These are phyloP conservation scores for Mrakiaceae sp. DNA, from an alignment of 1,284 basidiomycete species.

Conservation along the genomic window DNA sequence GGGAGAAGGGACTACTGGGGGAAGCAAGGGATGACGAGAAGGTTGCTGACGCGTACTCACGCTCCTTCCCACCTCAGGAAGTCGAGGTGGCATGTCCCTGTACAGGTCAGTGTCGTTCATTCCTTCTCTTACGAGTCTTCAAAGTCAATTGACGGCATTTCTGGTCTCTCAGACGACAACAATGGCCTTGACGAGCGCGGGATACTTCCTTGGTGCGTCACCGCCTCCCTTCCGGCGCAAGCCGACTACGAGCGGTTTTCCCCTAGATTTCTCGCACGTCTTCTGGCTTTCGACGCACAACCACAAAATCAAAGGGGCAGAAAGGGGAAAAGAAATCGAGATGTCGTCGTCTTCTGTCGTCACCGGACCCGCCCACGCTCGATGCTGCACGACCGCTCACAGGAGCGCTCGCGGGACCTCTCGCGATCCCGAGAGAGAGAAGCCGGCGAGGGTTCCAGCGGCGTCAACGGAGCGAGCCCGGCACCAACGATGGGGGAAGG, in stretches of 20 bases:
- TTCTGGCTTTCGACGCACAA: not conserved
- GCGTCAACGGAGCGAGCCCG: no score
- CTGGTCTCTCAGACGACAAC: not conserved
- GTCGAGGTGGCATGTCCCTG: slow-evolving; percentile 10
- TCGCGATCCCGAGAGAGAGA: no score
- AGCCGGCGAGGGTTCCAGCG: no score
- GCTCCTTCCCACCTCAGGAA: slow-evolving; percentile 2
- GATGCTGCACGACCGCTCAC: no score
- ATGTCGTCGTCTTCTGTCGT: no score
- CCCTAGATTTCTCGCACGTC: not conserved
- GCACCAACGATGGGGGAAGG: no score
- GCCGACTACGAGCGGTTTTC: not conserved
- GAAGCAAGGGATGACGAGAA: not conserved
- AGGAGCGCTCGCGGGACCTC: no score
- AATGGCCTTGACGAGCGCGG: not conserved
- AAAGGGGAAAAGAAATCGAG: no score
- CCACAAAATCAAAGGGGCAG: no score
- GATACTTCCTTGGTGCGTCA: slow-evolving; percentile 1
- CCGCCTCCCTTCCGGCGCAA: not conserved
- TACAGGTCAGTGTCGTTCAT: slow-evolving; percentile 5
- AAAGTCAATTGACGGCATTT: not conserved
- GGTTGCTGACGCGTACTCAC: not conserved
- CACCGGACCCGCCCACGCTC: no score
- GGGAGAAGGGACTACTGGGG: not conserved
- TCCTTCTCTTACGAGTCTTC: not conserved